Evolutionary conservation across 768 basidiomycete genomes (phyloP).

Genomic region (Rhodotorula babjevae): DNA sequence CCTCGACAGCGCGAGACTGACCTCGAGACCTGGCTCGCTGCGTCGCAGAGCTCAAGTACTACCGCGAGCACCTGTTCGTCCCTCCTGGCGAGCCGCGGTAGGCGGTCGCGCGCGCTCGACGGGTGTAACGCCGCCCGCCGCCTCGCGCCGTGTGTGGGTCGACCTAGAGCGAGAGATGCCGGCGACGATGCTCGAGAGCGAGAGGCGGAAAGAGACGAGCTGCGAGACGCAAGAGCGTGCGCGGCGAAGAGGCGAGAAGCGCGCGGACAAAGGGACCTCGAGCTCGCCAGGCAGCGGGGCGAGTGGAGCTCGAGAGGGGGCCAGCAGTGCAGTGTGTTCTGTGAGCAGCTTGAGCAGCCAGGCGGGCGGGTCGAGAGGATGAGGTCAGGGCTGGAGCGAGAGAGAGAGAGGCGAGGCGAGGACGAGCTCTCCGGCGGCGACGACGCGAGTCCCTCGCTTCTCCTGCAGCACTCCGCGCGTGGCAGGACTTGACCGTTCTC

Average conservation of each 20-base stretch:
- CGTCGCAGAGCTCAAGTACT: conserved; percentile 25
- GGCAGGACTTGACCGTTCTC: background rate
- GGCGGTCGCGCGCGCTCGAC: background rate
- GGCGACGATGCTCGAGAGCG: too few relatives aligned
- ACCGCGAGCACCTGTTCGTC: conserved; percentile 30
- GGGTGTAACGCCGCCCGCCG: too few relatives aligned
- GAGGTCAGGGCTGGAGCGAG: too few relatives aligned
- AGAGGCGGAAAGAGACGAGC: too few relatives aligned
- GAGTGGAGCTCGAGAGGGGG: too few relatives aligned
- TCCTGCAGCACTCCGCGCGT: background rate
- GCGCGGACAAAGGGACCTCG: background rate
- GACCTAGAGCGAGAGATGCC: too few relatives aligned
- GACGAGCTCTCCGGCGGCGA: background rate
- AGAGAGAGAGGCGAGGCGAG: background rate
- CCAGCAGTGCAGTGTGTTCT: too few relatives aligned
- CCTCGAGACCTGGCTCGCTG: background rate
- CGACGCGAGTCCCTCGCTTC: background rate
- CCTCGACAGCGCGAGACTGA: background rate
- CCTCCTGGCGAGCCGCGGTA: conserved; percentile 6
- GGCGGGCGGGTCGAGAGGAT: too few relatives aligned
- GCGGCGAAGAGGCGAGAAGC: too few relatives aligned
- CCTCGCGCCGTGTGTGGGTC: too few relatives aligned
- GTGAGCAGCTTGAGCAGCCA: too few relatives aligned
- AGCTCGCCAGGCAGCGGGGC: too few relatives aligned
- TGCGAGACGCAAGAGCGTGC: background rate